Base-by-base conservation (phyloP, 352 stramenopile species). In the Pseudoperonospora humuli region DNA sequence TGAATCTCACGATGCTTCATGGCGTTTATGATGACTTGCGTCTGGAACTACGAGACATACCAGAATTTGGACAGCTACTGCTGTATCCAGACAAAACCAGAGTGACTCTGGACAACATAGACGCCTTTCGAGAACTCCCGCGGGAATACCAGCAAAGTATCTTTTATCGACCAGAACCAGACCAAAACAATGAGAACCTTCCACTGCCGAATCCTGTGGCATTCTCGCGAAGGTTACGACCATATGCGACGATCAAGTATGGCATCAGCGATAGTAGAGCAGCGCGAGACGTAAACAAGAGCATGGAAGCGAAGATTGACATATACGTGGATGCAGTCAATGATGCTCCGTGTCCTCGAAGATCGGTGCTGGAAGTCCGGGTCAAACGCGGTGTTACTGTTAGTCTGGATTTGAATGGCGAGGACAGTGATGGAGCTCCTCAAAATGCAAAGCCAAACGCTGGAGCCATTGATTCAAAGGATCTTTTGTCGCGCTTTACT, bases 1-100 rank as follows among this genome's bases (percentile, higher is more conserved):
- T 88, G 0, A 64, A 84, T 27, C 41, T 86, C 1, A 61, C 68
- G 4, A 64, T 79, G 18, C 42, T 86, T 13, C 61, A 83, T 38
- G 83, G 70, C 0, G 50, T 87, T 13, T 90, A 70, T 29, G 47
- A 84, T 26, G 71, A 87, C 25, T 44, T 86, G 15, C 52, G 58
- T 0, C 35, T 90, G 2, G 64, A 87, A 28, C 21, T 90, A 7
- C 45, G 61, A 13, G 44, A 45, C 1, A 14, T 85, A 7, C 77
- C 77, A 5, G 45, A 78, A 15, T 54, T 64, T 19, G 77, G 77
- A 6, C 59, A 59, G 6, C n/a, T 90, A 5, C n/a, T 79, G 2
- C 33, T 85, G 5, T 72, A 63, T 17, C 68, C 72, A 6, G 72
- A 69, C 46, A 77, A 69, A 36, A 70, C 33, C 0, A n/a, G 43